Conservation (phyloP, 306 rosid species). For the Sphenostylis stenocarpa region DNA sequence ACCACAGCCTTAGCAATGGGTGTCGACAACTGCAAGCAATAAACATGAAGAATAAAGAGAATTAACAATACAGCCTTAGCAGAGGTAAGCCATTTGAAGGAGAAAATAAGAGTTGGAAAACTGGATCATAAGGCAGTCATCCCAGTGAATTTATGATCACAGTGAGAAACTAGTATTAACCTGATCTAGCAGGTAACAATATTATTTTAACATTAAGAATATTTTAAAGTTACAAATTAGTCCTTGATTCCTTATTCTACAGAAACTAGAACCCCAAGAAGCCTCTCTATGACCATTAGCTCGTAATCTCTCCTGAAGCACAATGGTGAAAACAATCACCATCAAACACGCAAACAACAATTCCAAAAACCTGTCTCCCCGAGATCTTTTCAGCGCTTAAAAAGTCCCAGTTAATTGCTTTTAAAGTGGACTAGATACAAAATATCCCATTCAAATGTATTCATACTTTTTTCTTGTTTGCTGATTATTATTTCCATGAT, state of each 20-base stretch:
- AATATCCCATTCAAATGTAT: slow-evolving; percentile 75
- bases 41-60: slow-evolving; percentile 5
- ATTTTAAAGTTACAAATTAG: background rate
- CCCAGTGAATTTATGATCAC: background rate
- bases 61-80: background rate
- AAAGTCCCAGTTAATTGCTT: slow-evolving; percentile 50
- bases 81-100: background rate
- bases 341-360: background rate
- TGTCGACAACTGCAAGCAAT: slow-evolving; percentile 47
- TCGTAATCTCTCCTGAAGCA: background rate
- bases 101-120: slow-evolving; percentile 11
- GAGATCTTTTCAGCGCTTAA: background rate
- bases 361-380: background rate
- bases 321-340: background rate
- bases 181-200: background rate
- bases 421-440: slow-evolving; percentile 61
- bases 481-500: slow-evolving; percentile 48
- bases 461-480: slow-evolving; percentile 44
- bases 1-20: slow-evolving; percentile 32
- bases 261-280: background rate
- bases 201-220: background rate
- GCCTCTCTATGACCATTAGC: background rate
- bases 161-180: background rate
- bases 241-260: background rate
- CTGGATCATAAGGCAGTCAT: background rate